Evolutionary conservation across 2,329 filamentous ascomycete species (phyloP).

Genomic region (Penicillium hordei): DNA sequence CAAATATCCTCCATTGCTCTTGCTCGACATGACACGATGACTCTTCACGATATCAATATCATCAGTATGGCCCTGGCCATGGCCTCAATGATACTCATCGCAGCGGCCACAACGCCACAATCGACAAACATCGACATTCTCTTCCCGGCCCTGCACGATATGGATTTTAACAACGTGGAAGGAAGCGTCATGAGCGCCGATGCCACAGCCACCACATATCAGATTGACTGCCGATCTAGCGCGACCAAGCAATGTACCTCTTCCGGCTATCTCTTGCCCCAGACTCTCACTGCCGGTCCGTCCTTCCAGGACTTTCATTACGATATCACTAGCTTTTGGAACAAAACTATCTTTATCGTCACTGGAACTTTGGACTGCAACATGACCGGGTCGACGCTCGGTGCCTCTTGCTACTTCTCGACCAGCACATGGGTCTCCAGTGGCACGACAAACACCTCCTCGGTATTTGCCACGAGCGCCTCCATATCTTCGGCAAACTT

Average conservation of each 20-base stretch:
- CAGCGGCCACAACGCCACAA: background rate
- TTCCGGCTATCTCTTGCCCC: background rate
- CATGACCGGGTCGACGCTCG: background rate
- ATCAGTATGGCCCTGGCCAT: background rate
- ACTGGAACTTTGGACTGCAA: background rate
- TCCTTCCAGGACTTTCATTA: background rate
- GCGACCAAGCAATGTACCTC: background rate
- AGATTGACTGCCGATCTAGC: background rate
- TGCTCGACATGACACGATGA: background rate
- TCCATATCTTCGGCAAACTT: background rate
- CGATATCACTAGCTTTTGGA: background rate
- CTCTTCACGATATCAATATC: background rate
- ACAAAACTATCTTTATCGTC: background rate
- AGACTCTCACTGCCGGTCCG: background rate
- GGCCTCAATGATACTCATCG: background rate
- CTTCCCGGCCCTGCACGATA: background rate
- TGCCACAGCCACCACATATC: background rate
- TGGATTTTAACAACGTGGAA: background rate
- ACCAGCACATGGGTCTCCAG: background rate
- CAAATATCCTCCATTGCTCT: background rate
- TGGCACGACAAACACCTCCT: background rate
- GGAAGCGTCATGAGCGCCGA: background rate
- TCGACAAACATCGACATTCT: background rate
- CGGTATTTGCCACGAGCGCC: background rate
- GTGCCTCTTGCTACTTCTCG: background rate